A percentile compares a stretch with the other conserved stretches of the same genome.
phyloP scores from a whole-genome alignment of 2,329 filamentous ascomycete species.

The Fusarium sp. region DNA sequence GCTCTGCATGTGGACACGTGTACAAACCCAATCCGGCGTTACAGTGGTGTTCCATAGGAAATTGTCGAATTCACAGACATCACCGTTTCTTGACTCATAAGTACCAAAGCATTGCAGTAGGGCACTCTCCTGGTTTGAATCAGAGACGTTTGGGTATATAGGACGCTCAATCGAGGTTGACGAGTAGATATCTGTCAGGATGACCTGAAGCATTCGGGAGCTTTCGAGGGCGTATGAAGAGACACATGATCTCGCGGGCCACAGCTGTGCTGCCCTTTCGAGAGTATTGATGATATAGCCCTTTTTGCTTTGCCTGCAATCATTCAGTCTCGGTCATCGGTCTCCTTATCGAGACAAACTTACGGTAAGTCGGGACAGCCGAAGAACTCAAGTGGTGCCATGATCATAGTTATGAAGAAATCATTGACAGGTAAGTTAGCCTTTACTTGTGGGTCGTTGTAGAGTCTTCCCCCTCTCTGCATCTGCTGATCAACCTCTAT shows the following conservation, averaged over 20 bases:
- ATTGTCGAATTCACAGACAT: neutral
- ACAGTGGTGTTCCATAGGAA: neutral
- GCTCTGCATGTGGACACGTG: rapidly evolving
- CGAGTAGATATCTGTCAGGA: neutral
- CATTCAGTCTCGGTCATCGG: neutral
- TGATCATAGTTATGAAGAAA: constrained; percentile 1
- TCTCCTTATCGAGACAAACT: rapidly evolving
- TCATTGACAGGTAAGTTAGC: neutral
- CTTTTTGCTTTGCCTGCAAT: neutral
- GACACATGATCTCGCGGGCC: neutral
- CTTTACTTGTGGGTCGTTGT: constrained; percentile 2
- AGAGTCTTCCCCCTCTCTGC: constrained; percentile 7
- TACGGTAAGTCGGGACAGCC: constrained; percentile 17
- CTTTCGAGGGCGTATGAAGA: neutral
- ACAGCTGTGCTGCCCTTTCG: neutral
- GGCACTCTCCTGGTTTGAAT: too few species aligned
- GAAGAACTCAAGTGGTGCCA: constrained; percentile 7
- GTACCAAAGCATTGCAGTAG: rapidly evolving
- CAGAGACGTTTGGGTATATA: rapidly evolving
- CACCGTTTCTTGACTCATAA: neutral
- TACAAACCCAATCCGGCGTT: neutral
- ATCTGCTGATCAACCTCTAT: constrained; percentile 22
- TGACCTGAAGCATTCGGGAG: neutral
- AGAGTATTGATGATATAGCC: neutral
- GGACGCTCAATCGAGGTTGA: neutral